Percentiles rank a stretch among this genome's conserved stretches.
phyloP scores from a whole-genome alignment of 2,329 filamentous ascomycete species.

The Fusarium kyushuense region DNA sequence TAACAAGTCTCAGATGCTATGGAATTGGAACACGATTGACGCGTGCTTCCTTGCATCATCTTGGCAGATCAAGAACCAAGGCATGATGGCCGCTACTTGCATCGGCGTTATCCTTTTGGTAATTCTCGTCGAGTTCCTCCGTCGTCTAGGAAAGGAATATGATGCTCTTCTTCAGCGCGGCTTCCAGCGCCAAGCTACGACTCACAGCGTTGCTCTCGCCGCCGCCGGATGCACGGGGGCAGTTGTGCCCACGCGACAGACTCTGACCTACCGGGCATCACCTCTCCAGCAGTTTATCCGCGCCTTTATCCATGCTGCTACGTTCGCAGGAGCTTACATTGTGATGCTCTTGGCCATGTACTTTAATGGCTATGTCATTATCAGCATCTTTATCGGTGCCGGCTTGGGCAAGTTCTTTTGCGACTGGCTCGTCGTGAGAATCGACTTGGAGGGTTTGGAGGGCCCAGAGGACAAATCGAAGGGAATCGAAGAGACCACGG shows the following conservation, averaged over 20 bases:
- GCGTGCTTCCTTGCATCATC: slow-evolving; percentile 76
- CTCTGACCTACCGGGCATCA: slow-evolving; percentile 64
- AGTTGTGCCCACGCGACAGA: slow-evolving; percentile 41
- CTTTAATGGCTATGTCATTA: slow-evolving; percentile 79
- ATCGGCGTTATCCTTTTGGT: slow-evolving; percentile 80
- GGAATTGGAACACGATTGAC: slow-evolving; percentile 81
- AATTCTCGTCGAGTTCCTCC: slow-evolving; percentile 76
- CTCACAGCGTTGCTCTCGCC: slow-evolving; percentile 41
- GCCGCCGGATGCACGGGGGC: slow-evolving; percentile 40
- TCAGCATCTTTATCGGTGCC: slow-evolving; percentile 75
- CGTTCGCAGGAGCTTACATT: slow-evolving; percentile 81
- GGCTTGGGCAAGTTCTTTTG: slow-evolving; percentile 66
- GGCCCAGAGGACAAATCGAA: slow-evolving; percentile 41
- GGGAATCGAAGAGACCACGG: slow-evolving; percentile 60
- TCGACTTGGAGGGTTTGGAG: slow-evolving; percentile 51
- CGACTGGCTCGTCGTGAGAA: slow-evolving; percentile 62
- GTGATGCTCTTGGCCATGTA: slow-evolving; percentile 77
- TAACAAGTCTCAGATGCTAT: slow-evolving; percentile 71
- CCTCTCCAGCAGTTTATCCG: slow-evolving; percentile 73
- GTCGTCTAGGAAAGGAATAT: slow-evolving; percentile 77
- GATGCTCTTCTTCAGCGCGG: slow-evolving; percentile 73
- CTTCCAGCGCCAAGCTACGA: slow-evolving; percentile 52
- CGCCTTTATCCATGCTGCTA: slow-evolving; percentile 74
- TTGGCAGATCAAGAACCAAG: slow-evolving; percentile 78
- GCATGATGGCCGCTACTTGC: slow-evolving; percentile 83